Base-by-base conservation (phyloP, 306 rosid genomes). In the Geum urbanum region DNA sequence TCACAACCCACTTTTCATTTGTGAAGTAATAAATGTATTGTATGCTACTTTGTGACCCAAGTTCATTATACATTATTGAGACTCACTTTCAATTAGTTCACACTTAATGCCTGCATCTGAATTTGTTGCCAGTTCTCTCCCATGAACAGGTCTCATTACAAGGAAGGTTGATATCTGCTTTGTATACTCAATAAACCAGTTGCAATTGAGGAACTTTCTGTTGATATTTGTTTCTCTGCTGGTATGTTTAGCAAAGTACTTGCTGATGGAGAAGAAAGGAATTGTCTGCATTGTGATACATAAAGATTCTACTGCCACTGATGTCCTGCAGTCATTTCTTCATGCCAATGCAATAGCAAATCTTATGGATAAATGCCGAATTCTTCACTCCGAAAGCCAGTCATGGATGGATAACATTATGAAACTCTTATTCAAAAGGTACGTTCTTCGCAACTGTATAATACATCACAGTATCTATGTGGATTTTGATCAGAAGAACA, bases 201-300 rank as follows among this genome's bases (percentile, higher is more conserved):
- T 83, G 57, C 46, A 24, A 50, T 55, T 64, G 14, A 48, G 65
- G 50, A 67, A 49, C 68, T 60, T 56, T 64, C 40, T 54, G 69
- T 68, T 74, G 55, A 53, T 52, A 73, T 39, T 53, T 16, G 51
- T 32, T 58, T 53, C 14, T 61, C 35, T 68, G 53, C 77, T 62
- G 75, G 56, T 64, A 4, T 79, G 18, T 70, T 19, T 78, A 94
- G 98, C 77, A 35, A 94, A 86, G 90, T 91, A 94, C 82, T 74
- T 94, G 69, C 90, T 94, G n/a, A 84, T 94, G 81, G 91, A 88
- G 79, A 81, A 79, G 81, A 84, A 77, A 73, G 97, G 88, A 77
- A 56, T 24, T 66, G 52, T 94, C 69, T 71, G 79, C 53, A 78
- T 83, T 70, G 82, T 88, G 72, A 79, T 79, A 72, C 98, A 88